These are phyloP conservation scores for Penicillium sp. DNA, from an alignment of 2,329 filamentous ascomycete species.

Conservation along the genomic window DNA sequence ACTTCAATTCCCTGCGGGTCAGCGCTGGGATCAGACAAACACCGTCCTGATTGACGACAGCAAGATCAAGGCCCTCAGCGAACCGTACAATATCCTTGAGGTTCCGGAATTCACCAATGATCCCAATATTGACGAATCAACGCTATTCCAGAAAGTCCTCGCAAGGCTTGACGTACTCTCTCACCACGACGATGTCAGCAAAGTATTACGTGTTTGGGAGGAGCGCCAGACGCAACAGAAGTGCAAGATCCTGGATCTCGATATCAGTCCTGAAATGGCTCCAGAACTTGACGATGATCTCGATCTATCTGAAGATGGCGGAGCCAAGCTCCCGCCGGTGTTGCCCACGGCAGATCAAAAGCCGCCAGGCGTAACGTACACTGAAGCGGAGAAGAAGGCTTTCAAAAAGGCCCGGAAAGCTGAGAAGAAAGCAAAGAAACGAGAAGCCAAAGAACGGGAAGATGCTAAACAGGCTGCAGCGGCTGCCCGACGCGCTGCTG, in stretches of 20 bases:
- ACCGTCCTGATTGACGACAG: constrained; percentile 91
- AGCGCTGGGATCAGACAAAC: constrained; percentile 75
- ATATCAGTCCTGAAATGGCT: constrained; percentile 9
- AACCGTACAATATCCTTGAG: constrained; percentile 80
- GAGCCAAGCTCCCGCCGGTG: constrained; percentile 8
- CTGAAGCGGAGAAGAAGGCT: not conserved
- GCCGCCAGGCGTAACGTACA: not conserved
- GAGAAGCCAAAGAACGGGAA: constrained; percentile 24
- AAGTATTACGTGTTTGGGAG: constrained; percentile 40
- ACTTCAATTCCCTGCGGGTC: constrained; percentile 46
- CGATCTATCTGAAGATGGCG: constrained; percentile 13
- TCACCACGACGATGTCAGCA: constrained; percentile 51
- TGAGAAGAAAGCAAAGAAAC: constrained; percentile 8
- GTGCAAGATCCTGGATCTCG: constrained; percentile 23
- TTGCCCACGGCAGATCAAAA: not conserved
- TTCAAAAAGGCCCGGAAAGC: constrained; percentile 2
- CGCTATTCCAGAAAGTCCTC: constrained; percentile 53
- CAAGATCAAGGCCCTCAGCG: constrained; percentile 72
- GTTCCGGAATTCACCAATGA: constrained; percentile 71
- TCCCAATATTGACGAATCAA: constrained; percentile 41
- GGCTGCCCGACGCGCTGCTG: not conserved
- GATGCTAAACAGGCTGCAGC: constrained; percentile 16
- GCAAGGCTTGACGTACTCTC: constrained; percentile 55
- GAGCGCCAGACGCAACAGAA: constrained; percentile 8
- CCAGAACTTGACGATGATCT: constrained; percentile 3